Conservation (phyloP, 2,329 filamentous ascomycete species). For the Fusarium foetens region DNA sequence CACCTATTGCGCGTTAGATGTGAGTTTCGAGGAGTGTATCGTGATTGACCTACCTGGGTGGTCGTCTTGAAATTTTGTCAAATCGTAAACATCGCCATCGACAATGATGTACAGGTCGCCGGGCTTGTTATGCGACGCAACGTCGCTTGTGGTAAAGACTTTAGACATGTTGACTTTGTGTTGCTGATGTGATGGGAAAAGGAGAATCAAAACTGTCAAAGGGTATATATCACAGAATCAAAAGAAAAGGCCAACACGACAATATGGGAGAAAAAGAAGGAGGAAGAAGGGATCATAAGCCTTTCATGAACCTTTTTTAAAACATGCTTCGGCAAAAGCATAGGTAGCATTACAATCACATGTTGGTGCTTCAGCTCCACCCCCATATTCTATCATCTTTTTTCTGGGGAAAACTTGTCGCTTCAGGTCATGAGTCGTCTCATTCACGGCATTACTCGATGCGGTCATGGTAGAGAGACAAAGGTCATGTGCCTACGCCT, state of each 20-base stretch:
- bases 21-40: background rate
- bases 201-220: background rate
- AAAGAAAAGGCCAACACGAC: background rate
- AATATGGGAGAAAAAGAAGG: background rate
- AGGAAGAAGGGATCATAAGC: background rate
- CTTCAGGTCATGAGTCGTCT: conserved; percentile 36
- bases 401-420: conserved; percentile 15
- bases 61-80: conserved; percentile 88
- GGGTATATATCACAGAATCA: conserved; percentile 8
- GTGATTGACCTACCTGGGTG: conserved; percentile 72
- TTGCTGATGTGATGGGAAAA: conserved; percentile 9
- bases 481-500: conserved; percentile 39
- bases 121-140: conserved; percentile 90
- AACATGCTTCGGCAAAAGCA: conserved; percentile 39
- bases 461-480: conserved; percentile 26
- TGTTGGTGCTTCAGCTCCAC: conserved; percentile 31
- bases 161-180: conserved; percentile 77
- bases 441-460: conserved; percentile 29
- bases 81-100: conserved; percentile 94
- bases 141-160: conserved; percentile 84
- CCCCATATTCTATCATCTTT: conserved; percentile 16
- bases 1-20: conserved; percentile 53
- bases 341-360: conserved; percentile 38
- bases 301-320: conserved; percentile 31
- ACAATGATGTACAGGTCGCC: conserved; percentile 89